These are phyloP conservation scores for Fusarium poae DNA, from an alignment of 2,329 filamentous ascomycete species.

Conservation along the genomic window DNA sequence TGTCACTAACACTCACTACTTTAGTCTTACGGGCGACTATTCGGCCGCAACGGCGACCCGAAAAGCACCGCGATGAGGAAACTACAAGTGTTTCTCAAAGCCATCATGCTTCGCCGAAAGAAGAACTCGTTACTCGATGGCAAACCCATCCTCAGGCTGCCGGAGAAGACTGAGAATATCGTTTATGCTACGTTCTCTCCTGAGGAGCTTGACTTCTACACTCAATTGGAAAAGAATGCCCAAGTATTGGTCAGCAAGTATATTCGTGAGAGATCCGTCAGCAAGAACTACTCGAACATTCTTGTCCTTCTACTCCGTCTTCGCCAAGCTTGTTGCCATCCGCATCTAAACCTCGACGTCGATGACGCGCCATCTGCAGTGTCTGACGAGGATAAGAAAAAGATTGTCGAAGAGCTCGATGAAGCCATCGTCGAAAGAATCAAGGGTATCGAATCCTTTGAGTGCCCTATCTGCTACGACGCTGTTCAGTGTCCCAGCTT, in stretches of 20 bases:
- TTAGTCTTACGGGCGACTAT: constrained; percentile 59
- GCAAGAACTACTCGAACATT: constrained; percentile 79
- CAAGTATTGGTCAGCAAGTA: constrained; percentile 83
- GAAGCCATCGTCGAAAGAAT: constrained; percentile 75
- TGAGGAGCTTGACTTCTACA: constrained; percentile 83
- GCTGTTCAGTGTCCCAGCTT: constrained; percentile 79
- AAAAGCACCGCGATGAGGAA: constrained; percentile 74
- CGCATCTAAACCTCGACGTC: constrained; percentile 52
- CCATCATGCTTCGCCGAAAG: constrained; percentile 84
- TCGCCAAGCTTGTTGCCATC: constrained; percentile 73
- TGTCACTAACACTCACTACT: constrained; percentile 2
- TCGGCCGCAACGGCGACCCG: constrained; percentile 61
- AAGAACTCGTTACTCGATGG: constrained; percentile 85
- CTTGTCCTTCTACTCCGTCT: constrained; percentile 85
- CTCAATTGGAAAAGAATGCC: constrained; percentile 76
- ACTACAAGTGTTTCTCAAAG: constrained; percentile 81
- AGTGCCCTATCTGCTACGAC: constrained; percentile 88
- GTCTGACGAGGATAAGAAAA: constrained; percentile 64
- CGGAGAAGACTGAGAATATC: constrained; percentile 80
- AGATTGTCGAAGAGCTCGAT: constrained; percentile 72
- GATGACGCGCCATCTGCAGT: constrained; percentile 57
- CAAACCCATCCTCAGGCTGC: constrained; percentile 82
- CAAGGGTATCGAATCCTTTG: constrained; percentile 70
- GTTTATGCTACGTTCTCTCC: constrained; percentile 78
- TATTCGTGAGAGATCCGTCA: constrained; percentile 75